A percentile compares a stretch with the other conserved stretches of the same genome.
These are phyloP conservation scores for Cordyceps fumosorosea DNA, from an alignment of 2,329 filamentous ascomycete genomes.

Conservation along the genomic window DNA sequence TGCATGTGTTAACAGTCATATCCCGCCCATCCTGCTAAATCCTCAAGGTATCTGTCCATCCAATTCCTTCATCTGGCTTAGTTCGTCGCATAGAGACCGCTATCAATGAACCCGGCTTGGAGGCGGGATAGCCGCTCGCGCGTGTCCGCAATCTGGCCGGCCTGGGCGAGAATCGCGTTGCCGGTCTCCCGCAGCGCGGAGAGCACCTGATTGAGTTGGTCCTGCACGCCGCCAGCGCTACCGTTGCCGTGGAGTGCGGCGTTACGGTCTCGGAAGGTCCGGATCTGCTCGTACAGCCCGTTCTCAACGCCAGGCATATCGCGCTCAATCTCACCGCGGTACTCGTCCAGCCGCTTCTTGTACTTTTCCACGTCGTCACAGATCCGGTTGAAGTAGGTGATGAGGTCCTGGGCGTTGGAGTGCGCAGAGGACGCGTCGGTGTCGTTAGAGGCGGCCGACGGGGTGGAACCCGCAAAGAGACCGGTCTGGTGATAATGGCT, in stretches of 20 bases:
- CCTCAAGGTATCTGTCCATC: neutral
- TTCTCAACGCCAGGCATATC: conserved; percentile 43
- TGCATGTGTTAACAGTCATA: neutral
- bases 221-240: conserved; percentile 26
- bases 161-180: conserved; percentile 34
- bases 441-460: conserved; percentile 23
- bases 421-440: conserved; percentile 30
- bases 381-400: conserved; percentile 39
- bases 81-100: conserved; percentile 20
- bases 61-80: neutral
- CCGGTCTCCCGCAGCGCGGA: conserved; percentile 33
- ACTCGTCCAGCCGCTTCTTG: conserved; percentile 37
- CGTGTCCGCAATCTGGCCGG: conserved; percentile 37
- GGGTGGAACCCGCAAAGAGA: conserved; percentile 32
- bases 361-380: conserved; percentile 38
- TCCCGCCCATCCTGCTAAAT: neutral
- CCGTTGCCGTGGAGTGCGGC: conserved; percentile 10
- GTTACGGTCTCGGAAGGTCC: conserved; percentile 28
- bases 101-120: conserved; percentile 35
- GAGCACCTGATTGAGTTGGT: conserved; percentile 33
- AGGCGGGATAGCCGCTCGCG: conserved; percentile 34
- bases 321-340: conserved; percentile 39
- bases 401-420: conserved; percentile 35
- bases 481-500: conserved; percentile 45
- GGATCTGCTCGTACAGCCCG: conserved; percentile 38